Conservation (phyloP, 73 alveolate genomes). For the Tetrahymena borealis region DNA sequence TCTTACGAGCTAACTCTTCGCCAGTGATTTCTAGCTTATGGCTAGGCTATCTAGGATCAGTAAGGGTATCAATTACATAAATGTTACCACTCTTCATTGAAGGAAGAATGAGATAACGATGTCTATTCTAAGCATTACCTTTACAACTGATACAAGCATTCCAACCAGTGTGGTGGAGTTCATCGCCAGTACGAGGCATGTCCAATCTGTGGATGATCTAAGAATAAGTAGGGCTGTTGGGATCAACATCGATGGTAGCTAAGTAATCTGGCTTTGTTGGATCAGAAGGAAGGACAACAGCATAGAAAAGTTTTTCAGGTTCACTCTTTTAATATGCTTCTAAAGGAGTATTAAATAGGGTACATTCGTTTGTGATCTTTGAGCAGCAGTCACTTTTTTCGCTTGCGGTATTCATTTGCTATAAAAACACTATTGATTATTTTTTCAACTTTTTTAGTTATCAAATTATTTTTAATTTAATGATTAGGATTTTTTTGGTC, state of each 20-base stretch:
- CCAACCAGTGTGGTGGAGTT: constrained; percentile 49
- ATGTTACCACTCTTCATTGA: neutral
- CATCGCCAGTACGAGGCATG: constrained; percentile 43
- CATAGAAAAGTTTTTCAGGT: neutral
- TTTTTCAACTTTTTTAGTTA: neutral
- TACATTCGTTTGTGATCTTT: neutral
- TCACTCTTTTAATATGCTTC: neutral
- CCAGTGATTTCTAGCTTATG: neutral
- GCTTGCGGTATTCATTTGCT: neutral
- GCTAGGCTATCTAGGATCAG: neutral
- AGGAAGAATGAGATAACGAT: neutral
- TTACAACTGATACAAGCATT: neutral
- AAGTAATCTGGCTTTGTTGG: constrained; percentile 41
- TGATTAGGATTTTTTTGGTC: neutral
- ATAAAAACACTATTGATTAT: neutral
- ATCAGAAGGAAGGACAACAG: neutral
- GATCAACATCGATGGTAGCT: constrained; percentile 43
- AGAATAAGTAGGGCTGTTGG: constrained; percentile 12
- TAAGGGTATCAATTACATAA: neutral
- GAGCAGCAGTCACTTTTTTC: neutral
- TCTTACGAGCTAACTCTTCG: neutral
- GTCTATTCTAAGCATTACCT: neutral
- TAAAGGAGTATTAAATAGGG: neutral
- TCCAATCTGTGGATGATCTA: constrained; percentile 27
- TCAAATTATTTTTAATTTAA: neutral